Percentiles rank a stretch among this genome's conserved stretches.
phyloP scores from a whole-genome alignment of 2,329 filamentous ascomycete genomes.

The Nannizziopsis barbatae region DNA sequence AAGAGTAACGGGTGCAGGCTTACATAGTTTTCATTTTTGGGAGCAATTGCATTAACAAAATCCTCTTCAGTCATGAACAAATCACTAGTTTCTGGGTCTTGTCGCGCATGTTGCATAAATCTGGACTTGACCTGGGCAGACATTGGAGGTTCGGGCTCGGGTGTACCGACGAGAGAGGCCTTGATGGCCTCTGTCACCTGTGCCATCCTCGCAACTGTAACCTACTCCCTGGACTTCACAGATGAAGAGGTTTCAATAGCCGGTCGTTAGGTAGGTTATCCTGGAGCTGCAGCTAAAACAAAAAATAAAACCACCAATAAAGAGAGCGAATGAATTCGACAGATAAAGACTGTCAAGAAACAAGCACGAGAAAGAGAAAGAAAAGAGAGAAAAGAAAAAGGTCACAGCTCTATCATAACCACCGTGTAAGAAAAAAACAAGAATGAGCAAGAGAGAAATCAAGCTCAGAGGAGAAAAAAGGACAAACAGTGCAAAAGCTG shows the following conservation, averaged over 20 bases:
- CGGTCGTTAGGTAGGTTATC: background rate
- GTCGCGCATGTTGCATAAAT: constrained; percentile 65
- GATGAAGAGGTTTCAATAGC: background rate
- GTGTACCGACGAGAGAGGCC: constrained; percentile 60
- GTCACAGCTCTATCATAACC: constrained; percentile 5
- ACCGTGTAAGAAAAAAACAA: background rate
- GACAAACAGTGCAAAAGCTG: background rate
- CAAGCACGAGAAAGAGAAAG: background rate
- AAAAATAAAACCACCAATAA: background rate
- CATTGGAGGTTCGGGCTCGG: constrained; percentile 46
- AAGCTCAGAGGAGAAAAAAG: background rate
- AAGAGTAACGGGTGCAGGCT: constrained; percentile 29
- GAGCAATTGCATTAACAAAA: constrained; percentile 84
- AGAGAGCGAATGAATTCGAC: background rate
- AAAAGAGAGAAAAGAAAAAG: background rate
- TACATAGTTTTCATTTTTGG: constrained; percentile 80
- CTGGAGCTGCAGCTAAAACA: background rate
- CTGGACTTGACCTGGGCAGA: constrained; percentile 63
- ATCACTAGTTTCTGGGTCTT: constrained; percentile 65
- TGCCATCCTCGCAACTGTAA: constrained; percentile 28
- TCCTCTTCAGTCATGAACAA: constrained; percentile 70
- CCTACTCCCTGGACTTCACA: background rate
- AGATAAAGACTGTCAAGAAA: background rate
- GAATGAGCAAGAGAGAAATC: background rate
- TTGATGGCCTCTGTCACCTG: constrained; percentile 61